Evolutionary conservation across 805 yeast genomes (phyloP).

Genomic region (Schwanniomyces pseudopolymorphus): DNA sequence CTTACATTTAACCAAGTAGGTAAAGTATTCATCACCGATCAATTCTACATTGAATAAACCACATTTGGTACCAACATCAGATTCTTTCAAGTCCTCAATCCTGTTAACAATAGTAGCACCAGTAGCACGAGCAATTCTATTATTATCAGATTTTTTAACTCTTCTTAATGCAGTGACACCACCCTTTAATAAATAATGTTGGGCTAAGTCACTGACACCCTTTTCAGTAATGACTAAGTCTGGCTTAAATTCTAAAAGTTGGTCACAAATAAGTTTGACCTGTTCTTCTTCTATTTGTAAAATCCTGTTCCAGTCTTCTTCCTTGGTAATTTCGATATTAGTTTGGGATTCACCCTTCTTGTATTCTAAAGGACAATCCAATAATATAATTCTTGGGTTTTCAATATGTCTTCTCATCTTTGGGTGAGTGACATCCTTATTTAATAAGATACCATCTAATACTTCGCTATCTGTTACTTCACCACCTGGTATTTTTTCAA

Average conservation of each 20-base stretch:
- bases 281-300: slow-evolving; percentile 98
- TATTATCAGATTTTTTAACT: slow-evolving; percentile 92
- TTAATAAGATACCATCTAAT: slow-evolving; percentile 86
- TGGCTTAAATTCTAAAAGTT: slow-evolving; percentile 80
- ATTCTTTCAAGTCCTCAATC: slow-evolving; percentile 88
- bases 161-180: slow-evolving; percentile 92
- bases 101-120: slow-evolving; percentile 98
- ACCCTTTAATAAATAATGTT: slow-evolving; percentile 90
- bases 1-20: slow-evolving; percentile 76
- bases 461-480: slow-evolving; percentile 89
- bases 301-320: slow-evolving; percentile 93
- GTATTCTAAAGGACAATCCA: slow-evolving; percentile 97
- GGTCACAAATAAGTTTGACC: slow-evolving; percentile 82
- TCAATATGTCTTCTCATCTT: slow-evolving; percentile 89
- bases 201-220: slow-evolving; percentile 97
- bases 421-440: slow-evolving; percentile 98
- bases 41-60: slow-evolving; percentile 90
- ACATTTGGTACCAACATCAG: slow-evolving; percentile 86
- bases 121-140: slow-evolving; percentile 93
- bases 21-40: slow-evolving; percentile 96
- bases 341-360: slow-evolving; percentile 99
- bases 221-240: slow-evolving; percentile 95
- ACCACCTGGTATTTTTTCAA: slow-evolving; percentile 98
- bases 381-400: slow-evolving; percentile 82
- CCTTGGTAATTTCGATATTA: slow-evolving; percentile 93